Evolutionary conservation across 2,329 filamentous ascomycete species (phyloP).

Genomic region (Penicillium sp.): DNA sequence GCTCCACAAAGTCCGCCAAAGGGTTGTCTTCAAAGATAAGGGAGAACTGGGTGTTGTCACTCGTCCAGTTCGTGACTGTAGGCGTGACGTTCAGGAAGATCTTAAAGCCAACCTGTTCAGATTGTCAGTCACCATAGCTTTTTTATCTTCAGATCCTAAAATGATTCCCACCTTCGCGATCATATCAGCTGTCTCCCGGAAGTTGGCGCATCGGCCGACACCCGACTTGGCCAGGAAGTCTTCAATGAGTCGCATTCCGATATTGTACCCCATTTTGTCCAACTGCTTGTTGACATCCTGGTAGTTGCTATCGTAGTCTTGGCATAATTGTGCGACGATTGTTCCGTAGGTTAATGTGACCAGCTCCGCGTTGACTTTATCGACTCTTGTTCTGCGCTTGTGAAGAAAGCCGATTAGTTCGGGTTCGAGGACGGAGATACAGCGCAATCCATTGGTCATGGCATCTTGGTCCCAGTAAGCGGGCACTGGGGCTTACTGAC

Average conservation of each 20-base stretch:
- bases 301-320: constrained; percentile 94
- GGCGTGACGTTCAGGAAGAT: constrained; percentile 98
- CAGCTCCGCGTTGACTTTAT: constrained; percentile 97
- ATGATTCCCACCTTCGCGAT: constrained; percentile 70
- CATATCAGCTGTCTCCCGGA: constrained; percentile 94
- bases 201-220: constrained; percentile 83
- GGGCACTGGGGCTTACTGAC: constrained; percentile 54
- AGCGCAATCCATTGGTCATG: not conserved
- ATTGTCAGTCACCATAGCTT: constrained; percentile 3
- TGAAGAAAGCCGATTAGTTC: constrained; percentile 14
- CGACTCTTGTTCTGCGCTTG: constrained; percentile 73
- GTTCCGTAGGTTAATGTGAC: constrained; percentile 97
- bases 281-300: constrained; percentile 94
- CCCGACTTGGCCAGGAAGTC: constrained; percentile 97
- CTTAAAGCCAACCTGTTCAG: constrained; percentile 84
- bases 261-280: constrained; percentile 99
- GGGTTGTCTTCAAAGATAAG: constrained; percentile 97
- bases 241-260: constrained; percentile 90
- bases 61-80: constrained; percentile 90
- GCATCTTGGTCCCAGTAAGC: not conserved
- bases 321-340: constrained; percentile 92
- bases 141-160: not conserved
- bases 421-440: not conserved
- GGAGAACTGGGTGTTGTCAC: constrained; percentile 94
- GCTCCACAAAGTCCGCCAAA: constrained; percentile 92